A percentile compares a stretch with the other conserved stretches of the same genome.
phyloP scores from a whole-genome alignment of 495 filamentous ascomycete species.

The Aspergillus biplanus region DNA sequence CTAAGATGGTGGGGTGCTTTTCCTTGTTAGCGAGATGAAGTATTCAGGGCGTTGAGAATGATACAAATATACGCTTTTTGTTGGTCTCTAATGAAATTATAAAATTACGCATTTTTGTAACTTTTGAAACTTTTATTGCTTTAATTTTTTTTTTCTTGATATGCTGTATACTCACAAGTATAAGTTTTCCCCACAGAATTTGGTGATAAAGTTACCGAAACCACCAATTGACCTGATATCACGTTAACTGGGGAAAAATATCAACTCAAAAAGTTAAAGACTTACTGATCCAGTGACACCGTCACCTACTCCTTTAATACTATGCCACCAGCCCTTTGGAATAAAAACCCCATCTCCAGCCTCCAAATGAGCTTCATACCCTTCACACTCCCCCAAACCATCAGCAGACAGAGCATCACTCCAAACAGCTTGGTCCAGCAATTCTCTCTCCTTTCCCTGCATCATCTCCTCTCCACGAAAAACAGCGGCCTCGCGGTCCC shows the following conservation, averaged over 20 bases:
- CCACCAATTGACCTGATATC: conserved; percentile 87
- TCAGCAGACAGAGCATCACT: conserved; percentile 29
- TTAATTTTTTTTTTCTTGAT: no score
- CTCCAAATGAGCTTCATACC: conserved; percentile 61
- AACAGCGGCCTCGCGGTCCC: conserved; percentile 47
- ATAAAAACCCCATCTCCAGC: conserved; percentile 83
- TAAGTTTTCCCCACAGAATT: not conserved
- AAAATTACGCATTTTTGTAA: no score
- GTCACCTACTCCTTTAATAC: conserved; percentile 71
- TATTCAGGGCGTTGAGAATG: no score
- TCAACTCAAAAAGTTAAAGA: conserved; percentile 10
- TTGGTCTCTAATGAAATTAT: no score
- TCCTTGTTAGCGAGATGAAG: no score
- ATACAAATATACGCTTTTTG: no score
- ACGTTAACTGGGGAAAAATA: conserved; percentile 12
- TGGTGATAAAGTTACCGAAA: conserved; percentile 59
- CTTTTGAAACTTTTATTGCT: no score
- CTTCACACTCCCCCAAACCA: conserved; percentile 32
- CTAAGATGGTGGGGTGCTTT: not conserved
- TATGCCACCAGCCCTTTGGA: conserved; percentile 96
- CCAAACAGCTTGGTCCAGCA: conserved; percentile 76
- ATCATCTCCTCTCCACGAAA: conserved; percentile 93
- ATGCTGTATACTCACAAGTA: conserved; percentile 5
- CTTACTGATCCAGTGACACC: conserved; percentile 69
- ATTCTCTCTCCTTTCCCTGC: conserved; percentile 68